Conservation (phyloP, 805 yeast species). For the Hagleromyces aurorensis region DNA sequence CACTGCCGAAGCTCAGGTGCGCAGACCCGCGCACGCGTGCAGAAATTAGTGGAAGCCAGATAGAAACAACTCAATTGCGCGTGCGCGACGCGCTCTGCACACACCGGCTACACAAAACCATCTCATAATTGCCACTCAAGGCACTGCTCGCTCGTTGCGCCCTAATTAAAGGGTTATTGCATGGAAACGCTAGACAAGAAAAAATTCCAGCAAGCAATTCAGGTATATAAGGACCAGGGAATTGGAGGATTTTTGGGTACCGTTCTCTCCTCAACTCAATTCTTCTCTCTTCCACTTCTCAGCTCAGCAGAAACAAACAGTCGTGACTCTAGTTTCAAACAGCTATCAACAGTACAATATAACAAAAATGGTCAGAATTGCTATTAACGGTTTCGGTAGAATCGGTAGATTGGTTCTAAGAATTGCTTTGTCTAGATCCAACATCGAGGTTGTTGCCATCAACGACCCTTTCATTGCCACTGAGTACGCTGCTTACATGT, state of each 20-base stretch:
- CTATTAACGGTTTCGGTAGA: constrained; percentile 71
- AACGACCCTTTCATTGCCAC: constrained; percentile 63
- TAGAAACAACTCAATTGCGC: too few relatives aligned
- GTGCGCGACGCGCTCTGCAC: too few relatives aligned
- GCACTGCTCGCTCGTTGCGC: too few relatives aligned
- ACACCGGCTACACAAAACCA: too few relatives aligned
- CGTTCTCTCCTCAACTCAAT: too few relatives aligned
- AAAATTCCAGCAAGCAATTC: constrained; percentile 1
- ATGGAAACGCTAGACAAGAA: not conserved
- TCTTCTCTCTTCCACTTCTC: not conserved
- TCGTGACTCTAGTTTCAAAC: constrained; percentile 5
- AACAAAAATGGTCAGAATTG: constrained; percentile 35
- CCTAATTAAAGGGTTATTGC: too few relatives aligned
- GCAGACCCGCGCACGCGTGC: too few relatives aligned
- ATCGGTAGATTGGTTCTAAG: constrained; percentile 63
- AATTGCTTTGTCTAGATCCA: constrained; percentile 47
- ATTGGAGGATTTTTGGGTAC: not conserved
- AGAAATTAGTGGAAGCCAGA: too few relatives aligned
- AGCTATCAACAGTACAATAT: constrained; percentile 4
- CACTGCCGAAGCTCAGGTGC: too few relatives aligned
- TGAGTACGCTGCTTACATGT: constrained; percentile 67
- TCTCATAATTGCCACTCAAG: too few relatives aligned
- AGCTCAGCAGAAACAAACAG: constrained; percentile 1
- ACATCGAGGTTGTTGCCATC: constrained; percentile 53
- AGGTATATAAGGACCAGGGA: constrained; percentile 1